These are phyloP conservation scores for Xerocomus minutiporus DNA, from an alignment of 1,284 basidiomycete genomes.

Conservation along the genomic window DNA sequence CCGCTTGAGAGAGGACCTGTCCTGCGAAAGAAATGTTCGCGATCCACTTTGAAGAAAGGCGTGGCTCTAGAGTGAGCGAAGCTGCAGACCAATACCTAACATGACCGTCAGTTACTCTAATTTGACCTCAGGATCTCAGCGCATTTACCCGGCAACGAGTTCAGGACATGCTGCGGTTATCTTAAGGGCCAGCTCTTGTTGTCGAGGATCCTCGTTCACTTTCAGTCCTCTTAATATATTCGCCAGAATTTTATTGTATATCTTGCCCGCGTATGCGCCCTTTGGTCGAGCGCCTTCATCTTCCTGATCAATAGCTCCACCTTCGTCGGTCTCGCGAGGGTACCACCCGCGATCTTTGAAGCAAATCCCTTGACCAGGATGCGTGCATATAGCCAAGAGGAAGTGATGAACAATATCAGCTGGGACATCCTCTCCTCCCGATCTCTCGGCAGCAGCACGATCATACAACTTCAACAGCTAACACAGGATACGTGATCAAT, in stretches of 20 bases:
- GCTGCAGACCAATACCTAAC: constrained; percentile 73
- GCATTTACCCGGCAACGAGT: constrained; percentile 67
- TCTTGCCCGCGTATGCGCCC: constrained; percentile 39
- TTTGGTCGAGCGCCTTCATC: constrained; percentile 28
- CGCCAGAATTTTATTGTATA: constrained; percentile 83
- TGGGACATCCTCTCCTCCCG: constrained; percentile 52
- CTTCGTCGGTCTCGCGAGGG: constrained; percentile 51
- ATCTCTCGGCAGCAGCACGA: constrained; percentile 47
- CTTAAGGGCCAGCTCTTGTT: constrained; percentile 79
- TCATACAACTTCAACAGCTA: constrained; percentile 71
- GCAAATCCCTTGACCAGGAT: constrained; percentile 80
- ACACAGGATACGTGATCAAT: not conserved
- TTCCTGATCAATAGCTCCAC: constrained; percentile 19
- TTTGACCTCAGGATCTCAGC: not conserved
- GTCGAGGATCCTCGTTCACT: constrained; percentile 80
- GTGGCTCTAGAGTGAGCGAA: constrained; percentile 77
- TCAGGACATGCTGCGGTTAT: constrained; percentile 83
- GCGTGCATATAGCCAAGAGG: constrained; percentile 80
- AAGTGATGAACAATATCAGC: constrained; percentile 87
- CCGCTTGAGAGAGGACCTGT: constrained; percentile 67
- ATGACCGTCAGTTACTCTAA: constrained; percentile 1
- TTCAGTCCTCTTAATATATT: constrained; percentile 72
- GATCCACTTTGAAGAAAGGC: constrained; percentile 86
- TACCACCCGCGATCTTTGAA: constrained; percentile 93
- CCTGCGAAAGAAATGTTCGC: constrained; percentile 82